Evolutionary conservation across 2,329 filamentous ascomycete genomes (phyloP).

Genomic region (Fusarium humuli): DNA sequence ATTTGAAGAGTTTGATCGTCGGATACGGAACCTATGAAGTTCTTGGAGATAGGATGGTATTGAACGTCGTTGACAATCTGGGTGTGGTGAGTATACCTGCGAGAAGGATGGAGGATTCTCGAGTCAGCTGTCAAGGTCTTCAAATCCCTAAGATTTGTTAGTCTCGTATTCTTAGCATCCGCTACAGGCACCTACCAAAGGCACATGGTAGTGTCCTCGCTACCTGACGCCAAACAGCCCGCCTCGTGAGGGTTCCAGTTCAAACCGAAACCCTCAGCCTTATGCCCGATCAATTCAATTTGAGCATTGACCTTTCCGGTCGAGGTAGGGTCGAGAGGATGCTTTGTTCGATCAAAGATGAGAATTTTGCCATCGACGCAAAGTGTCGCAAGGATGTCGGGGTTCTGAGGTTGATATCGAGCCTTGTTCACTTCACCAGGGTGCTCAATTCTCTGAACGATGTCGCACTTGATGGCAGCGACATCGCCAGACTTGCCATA

Average conservation of each 20-base stretch:
- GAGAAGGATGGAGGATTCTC: conserved; percentile 75
- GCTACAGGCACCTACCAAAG: conserved; percentile 75
- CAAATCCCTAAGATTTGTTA: conserved; percentile 72
- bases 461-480: conserved; percentile 83
- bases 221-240: conserved; percentile 88
- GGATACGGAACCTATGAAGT: conserved; percentile 91
- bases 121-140: conserved; percentile 78
- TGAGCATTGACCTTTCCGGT: conserved; percentile 79
- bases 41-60: conserved; percentile 87
- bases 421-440: conserved; percentile 98
- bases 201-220: conserved; percentile 90
- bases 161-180: conserved; percentile 13
- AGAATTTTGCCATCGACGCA: conserved; percentile 88
- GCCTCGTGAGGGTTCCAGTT: conserved; percentile 89
- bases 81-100: conserved; percentile 87
- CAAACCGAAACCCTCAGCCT: conserved; percentile 89
- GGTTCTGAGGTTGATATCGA: conserved; percentile 96
- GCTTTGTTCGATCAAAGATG: conserved; percentile 96
- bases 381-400: conserved; percentile 94
- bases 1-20: conserved; percentile 95
- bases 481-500: conserved; percentile 81
- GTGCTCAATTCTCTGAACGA: conserved; percentile 96
- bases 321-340: conserved; percentile 77
- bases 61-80: conserved; percentile 97
- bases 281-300: conserved; percentile 86